Percentiles rank a stretch among this genome's conserved stretches.
Conservation (phyloP, 371 early-diverging fungal species). For the Rhizopus delemar region DNA sequence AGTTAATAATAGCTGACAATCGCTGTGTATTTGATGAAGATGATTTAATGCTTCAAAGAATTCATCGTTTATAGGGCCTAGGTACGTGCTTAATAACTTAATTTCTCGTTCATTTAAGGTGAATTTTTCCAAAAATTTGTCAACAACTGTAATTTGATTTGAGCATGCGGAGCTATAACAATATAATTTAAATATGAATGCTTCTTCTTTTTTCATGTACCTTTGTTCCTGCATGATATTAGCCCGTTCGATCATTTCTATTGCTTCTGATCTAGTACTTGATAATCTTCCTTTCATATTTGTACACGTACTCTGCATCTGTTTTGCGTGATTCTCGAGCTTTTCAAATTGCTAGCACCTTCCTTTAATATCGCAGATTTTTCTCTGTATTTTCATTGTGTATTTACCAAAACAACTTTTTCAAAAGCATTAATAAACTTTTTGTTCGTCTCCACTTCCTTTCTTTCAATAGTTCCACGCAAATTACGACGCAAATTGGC, state of each 20-base stretch:
- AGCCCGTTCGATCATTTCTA: constrained; percentile 67
- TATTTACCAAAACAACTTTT: constrained; percentile 59
- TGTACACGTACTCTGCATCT: constrained; percentile 58
- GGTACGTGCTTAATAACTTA: constrained; percentile 52
- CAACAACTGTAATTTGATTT: constrained; percentile 53
- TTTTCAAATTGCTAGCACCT: constrained; percentile 54
- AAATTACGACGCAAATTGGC: constrained; percentile 60
- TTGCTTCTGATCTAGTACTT: constrained; percentile 55
- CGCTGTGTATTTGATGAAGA: constrained; percentile 71
- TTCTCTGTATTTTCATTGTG: not conserved
- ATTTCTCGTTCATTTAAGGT: constrained; percentile 69
- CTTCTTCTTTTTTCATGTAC: constrained; percentile 28
- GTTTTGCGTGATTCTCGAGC: constrained; percentile 57
- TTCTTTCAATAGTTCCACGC: constrained; percentile 70
- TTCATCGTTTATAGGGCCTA: constrained; percentile 51
- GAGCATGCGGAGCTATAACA: constrained; percentile 48
- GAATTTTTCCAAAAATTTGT: constrained; percentile 70
- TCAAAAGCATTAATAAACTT: constrained; percentile 65
- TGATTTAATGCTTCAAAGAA: constrained; percentile 78
- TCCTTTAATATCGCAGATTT: constrained; percentile 5
- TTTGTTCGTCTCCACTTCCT: constrained; percentile 63
- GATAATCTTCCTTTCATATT: constrained; percentile 67
- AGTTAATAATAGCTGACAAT: constrained; percentile 77
- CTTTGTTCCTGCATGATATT: constrained; percentile 63
- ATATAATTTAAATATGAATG: not conserved